Conservation (phyloP, 2,329 filamentous ascomycete genomes). For the Sarocladiaceae sp. region DNA sequence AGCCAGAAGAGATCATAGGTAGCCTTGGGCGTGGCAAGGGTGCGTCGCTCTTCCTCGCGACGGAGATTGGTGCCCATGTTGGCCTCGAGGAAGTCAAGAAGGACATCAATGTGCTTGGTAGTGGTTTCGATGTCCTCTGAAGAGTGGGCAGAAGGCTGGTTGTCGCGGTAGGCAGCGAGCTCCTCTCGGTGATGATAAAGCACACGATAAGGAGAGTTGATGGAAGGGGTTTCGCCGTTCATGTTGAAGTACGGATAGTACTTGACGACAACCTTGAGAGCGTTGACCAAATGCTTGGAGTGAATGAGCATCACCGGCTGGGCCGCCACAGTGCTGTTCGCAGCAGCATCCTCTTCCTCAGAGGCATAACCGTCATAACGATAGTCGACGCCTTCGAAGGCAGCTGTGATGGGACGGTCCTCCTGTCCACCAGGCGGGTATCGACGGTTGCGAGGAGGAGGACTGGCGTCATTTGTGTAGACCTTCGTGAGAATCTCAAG, state of each 20-base stretch:
- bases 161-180: conserved; percentile 35
- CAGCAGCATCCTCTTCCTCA: conserved; percentile 15
- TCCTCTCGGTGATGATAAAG: conserved; percentile 42
- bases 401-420: conserved; percentile 25
- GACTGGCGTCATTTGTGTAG: conserved; percentile 16
- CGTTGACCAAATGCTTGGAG: conserved; percentile 41
- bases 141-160: conserved; percentile 36
- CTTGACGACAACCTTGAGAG: conserved; percentile 40
- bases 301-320: conserved; percentile 36
- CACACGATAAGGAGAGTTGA: conserved; percentile 43
- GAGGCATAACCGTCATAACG: conserved; percentile 22
- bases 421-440: conserved; percentile 13
- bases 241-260: conserved; percentile 42
- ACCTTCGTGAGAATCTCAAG: conserved; percentile 41
- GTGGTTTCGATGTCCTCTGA: conserved; percentile 37
- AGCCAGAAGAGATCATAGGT: conserved; percentile 44
- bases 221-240: conserved; percentile 28
- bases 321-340: conserved; percentile 19
- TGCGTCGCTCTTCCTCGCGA: conserved; percentile 37
- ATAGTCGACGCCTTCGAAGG: conserved; percentile 19
- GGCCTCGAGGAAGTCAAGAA: conserved; percentile 38
- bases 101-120: conserved; percentile 38
- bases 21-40: conserved; percentile 31
- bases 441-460: conserved; percentile 10
- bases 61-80: conserved; percentile 30